phyloP scores from a whole-genome alignment of 192 early-diverging fungal genomes.

The Diversispora epigaea region DNA sequence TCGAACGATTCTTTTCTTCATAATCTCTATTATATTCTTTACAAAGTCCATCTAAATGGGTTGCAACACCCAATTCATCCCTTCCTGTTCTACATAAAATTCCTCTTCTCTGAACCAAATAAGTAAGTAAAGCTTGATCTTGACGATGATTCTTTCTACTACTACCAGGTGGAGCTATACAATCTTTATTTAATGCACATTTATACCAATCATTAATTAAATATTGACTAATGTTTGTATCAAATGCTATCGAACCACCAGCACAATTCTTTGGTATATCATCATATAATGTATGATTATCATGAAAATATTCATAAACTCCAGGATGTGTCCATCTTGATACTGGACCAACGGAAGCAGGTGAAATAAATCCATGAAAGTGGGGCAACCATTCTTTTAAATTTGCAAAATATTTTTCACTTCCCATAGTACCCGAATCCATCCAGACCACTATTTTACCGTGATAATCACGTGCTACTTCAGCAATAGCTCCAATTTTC shows the following conservation, averaged over 20 bases:
- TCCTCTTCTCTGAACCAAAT: constrained; percentile 43
- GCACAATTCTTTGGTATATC: constrained; percentile 46
- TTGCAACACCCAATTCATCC: constrained; percentile 24
- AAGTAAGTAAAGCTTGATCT: constrained; percentile 48
- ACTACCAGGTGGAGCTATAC: constrained; percentile 53
- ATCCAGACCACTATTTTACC: constrained; percentile 50
- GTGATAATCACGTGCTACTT: constrained; percentile 32
- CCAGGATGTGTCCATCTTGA: constrained; percentile 48
- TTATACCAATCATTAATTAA: constrained; percentile 47
- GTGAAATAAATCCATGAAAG: constrained; percentile 50
- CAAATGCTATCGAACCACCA: constrained; percentile 48
- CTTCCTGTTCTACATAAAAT: constrained; percentile 36
- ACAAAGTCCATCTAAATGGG: constrained; percentile 37
- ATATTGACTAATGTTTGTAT: constrained; percentile 41
- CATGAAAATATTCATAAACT: constrained; percentile 44
- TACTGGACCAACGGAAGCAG: constrained; percentile 37
- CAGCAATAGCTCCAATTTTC: constrained; percentile 50
- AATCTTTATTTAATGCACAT: constrained; percentile 45
- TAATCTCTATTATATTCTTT: constrained; percentile 27
- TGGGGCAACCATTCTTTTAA: constrained; percentile 40
- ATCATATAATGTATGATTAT: constrained; percentile 33
- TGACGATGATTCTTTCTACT: constrained; percentile 51
- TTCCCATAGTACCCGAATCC: constrained; percentile 44
- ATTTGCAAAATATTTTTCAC: constrained; percentile 28
- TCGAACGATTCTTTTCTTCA: neutral